These are phyloP conservation scores for Chrysoporthe cubensis DNA, from an alignment of 2,329 filamentous ascomycete genomes.

Conservation along the genomic window DNA sequence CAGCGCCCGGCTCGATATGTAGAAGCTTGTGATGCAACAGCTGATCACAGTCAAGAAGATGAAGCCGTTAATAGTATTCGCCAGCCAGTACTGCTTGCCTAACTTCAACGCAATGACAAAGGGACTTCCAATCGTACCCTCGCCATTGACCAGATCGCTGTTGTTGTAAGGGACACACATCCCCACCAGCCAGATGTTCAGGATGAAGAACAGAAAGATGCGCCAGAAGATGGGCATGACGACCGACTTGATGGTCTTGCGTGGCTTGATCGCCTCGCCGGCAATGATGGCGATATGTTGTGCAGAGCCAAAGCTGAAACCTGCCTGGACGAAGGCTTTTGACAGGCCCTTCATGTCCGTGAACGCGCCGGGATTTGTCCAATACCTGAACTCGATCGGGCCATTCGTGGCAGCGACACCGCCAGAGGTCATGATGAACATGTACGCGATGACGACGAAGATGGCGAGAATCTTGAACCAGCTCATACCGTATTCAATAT, in stretches of 20 bases:
- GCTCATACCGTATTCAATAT: constrained; percentile 79
- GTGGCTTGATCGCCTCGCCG: constrained; percentile 74
- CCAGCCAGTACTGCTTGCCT: constrained; percentile 38
- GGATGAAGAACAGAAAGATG: constrained; percentile 66
- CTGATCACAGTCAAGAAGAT: constrained; percentile 41
- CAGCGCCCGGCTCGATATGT: constrained; percentile 39
- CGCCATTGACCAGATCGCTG: constrained; percentile 52
- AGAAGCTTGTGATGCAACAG: constrained; percentile 40
- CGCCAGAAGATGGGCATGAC: constrained; percentile 76
- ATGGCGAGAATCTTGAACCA: constrained; percentile 78
- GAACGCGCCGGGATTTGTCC: constrained; percentile 62
- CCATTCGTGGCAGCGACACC: constrained; percentile 57
- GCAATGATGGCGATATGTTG: constrained; percentile 75
- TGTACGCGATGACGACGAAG: constrained; percentile 76
- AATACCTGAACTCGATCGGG: constrained; percentile 77
- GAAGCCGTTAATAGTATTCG: constrained; percentile 39
- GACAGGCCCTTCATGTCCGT: constrained; percentile 40
- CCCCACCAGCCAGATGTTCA: constrained; percentile 55
- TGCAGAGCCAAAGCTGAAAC: constrained; percentile 59
- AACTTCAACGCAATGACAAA: constrained; percentile 62
- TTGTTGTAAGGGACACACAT: constrained; percentile 67
- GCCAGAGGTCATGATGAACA: constrained; percentile 74
- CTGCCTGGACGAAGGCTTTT: constrained; percentile 41
- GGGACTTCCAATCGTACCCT: constrained; percentile 67
- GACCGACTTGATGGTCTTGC: constrained; percentile 71